Evolutionary conservation across 2,329 filamentous ascomycete species (phyloP), one percentile per base, ranked within the genome.

Genomic region (Lachnellula cervina): DNA sequence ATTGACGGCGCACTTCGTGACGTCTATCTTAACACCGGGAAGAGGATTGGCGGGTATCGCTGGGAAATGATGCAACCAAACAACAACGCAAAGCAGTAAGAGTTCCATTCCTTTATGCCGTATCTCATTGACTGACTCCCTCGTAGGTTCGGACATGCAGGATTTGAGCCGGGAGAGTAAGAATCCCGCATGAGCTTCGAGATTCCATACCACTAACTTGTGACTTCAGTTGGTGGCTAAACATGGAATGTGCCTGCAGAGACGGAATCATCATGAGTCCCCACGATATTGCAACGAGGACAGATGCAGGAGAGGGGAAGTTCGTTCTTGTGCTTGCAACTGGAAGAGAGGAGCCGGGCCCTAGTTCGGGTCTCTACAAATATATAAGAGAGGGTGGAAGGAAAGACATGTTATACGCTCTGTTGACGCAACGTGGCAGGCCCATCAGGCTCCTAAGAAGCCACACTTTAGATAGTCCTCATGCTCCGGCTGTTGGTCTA

Each of bases 141-240:
- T 32, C 28, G 28, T 13, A 32, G 28, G 28, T 73, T 76, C 55
- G 72, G 68, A 4, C 74, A 75, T 48, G 61, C 70, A 19, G 65
- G 72, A 35, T 79, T 79, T 52, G 70, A 76, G 49, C 70, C 74
- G 23, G 80, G 80, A 55, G 70, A 78, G 79, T 82, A 68, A 70
- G 77, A 68, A 8, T 2, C 40, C 14, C 3, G 34, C 17, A 9
- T 19, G 40, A 23, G 28, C 16, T 16, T 19, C 8, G 9, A 45
- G 46, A 7, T 13, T 14, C 25, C 8, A 1, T 51, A 28, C 16
- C 9, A 51, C 68, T 69, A 51, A 70, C 45, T 7, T 13, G 8
- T n/a, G 9, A 19, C 14, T 47, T 9, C 52, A 83, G 81, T 54
- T 84, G 78, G 81, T 84, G 80, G 79, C 66, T 81, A 17, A 80